Percentiles rank a stretch among this genome's conserved stretches.
Conservation (phyloP, 2,329 filamentous ascomycete genomes). For the Aspergillus pseudotamarii region DNA sequence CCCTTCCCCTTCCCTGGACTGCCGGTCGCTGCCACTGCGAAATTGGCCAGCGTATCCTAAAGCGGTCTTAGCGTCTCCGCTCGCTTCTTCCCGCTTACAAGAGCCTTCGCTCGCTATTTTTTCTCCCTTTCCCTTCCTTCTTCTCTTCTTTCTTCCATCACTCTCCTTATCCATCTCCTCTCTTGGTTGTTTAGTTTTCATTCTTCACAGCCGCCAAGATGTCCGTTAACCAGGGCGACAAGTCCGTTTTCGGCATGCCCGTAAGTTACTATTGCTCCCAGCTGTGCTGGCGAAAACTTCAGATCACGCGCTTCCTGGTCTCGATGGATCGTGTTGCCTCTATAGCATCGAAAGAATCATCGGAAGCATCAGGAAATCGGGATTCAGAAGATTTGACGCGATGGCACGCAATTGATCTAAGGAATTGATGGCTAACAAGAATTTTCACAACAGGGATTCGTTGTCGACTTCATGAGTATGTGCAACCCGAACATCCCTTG, state of each 20-base stretch:
- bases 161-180: slow-evolving; percentile 34
- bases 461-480: slow-evolving; percentile 99
- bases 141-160: slow-evolving; percentile 48
- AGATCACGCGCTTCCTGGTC: slow-evolving; percentile 11
- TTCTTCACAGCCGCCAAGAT: slow-evolving; percentile 48
- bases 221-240: slow-evolving; percentile 53
- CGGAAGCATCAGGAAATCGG: not conserved
- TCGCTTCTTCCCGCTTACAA: slow-evolving; percentile 43
- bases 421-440: slow-evolving; percentile 32
- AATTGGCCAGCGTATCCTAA: slow-evolving; percentile 18
- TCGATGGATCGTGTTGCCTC: not conserved
- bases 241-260: slow-evolving; percentile 58
- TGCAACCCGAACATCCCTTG: slow-evolving; percentile 39
- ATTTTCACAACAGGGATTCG: slow-evolving; percentile 69
- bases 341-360: not conserved
- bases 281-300: slow-evolving; percentile 15
- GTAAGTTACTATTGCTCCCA: slow-evolving; percentile 39
- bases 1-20: slow-evolving; percentile 4
- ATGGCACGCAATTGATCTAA: not conserved
- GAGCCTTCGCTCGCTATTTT: slow-evolving; percentile 39
- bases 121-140: slow-evolving; percentile 43
- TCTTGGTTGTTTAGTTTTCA: slow-evolving; percentile 43
- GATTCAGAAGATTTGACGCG: slow-evolving; percentile 1
- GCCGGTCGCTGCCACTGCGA: slow-evolving; percentile 8
- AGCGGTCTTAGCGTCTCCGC: slow-evolving; percentile 31